Conservation (phyloP, 2,329 filamentous ascomycete species). For the Exophiala viscosa region DNA sequence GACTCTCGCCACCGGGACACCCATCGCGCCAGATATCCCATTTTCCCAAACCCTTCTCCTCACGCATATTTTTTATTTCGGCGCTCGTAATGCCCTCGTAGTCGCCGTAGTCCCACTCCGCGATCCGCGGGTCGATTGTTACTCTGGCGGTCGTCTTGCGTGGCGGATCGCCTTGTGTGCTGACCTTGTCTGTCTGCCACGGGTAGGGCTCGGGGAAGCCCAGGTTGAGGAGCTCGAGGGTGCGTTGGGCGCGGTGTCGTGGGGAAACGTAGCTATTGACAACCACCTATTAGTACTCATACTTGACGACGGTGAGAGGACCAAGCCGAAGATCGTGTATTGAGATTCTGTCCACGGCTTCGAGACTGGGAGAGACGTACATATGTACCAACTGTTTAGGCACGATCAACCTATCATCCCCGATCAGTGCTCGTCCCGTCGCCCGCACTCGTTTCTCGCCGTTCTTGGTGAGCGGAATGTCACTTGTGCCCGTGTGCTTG, state of each 20-base stretch:
- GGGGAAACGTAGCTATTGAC: slow-evolving; percentile 80
- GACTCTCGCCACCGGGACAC: slow-evolving; percentile 79
- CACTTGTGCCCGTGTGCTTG: slow-evolving; percentile 77
- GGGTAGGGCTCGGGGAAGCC: slow-evolving; percentile 67
- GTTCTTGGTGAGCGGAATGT: slow-evolving; percentile 77
- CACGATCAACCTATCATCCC: slow-evolving; percentile 78
- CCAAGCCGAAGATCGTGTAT: slow-evolving; percentile 1
- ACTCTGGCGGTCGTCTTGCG: slow-evolving; percentile 58
- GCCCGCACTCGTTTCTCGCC: slow-evolving; percentile 72
- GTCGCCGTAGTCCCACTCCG: slow-evolving; percentile 84
- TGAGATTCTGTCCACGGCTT: too few relatives aligned
- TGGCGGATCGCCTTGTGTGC: slow-evolving; percentile 19
- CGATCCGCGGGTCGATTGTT: slow-evolving; percentile 66
- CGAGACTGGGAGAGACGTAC: slow-evolving; percentile 48
- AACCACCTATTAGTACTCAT: not conserved
- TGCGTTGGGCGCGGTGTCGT: slow-evolving; percentile 76
- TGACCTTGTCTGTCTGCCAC: slow-evolving; percentile 51
- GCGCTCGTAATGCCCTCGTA: slow-evolving; percentile 77
- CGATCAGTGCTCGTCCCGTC: slow-evolving; percentile 80
- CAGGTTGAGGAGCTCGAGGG: slow-evolving; percentile 81
- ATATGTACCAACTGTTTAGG: slow-evolving; percentile 78
- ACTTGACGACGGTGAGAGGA: not conserved
- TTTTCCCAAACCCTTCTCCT: slow-evolving; percentile 53
- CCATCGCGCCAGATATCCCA: slow-evolving; percentile 94
- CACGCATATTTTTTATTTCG: slow-evolving; percentile 61